Evolutionary conservation across 768 basidiomycete genomes (phyloP), one percentile per base, ranked within the genome.

Genomic region (Gloeostereum incarnatum): DNA sequence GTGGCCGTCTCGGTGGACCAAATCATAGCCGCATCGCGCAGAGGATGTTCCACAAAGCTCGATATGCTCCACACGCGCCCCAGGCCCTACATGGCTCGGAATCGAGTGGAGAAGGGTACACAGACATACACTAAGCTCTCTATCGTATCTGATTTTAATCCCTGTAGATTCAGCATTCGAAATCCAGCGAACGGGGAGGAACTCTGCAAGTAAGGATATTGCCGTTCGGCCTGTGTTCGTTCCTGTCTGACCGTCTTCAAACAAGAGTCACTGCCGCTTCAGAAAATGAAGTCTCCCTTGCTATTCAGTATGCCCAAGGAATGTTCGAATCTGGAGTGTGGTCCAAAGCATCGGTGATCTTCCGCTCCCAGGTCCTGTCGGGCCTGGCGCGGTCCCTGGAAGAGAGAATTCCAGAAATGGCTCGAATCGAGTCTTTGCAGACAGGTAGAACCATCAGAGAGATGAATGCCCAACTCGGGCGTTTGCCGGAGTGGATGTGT

Each of bases 401-500:
- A 46, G 62, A 63, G 13, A 68, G 61, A 45, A 57, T 82, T 13
- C 65, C 72, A 0, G 68, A 77, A 18, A 52, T 88, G 9, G 82
- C 84, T 2, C 54, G 59, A 26, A 59, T 82, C 14, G 88, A 91
- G 57, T 73, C 76, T 1, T 41, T 78, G 34, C 87, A 91, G 55
- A 90, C 87, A 0, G 88, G 87, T 8, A 67, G 86, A 38, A 64
- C 83, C n/a, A 78, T 88, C 32, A 68, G 83, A 9, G 88, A 92
- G 58, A 89, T 92, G 86, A 73, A 65, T 14, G 75, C 76, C 0
- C 89, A 92, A 57, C 65, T 92, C 3, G 62, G 69, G 1, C 68
- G 89, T 26, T 63, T 91, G 24, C 86, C 87, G 4, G 86, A 91
- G 56, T 92, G 89, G 89, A 66, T 90, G 83, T 88, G 47, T 55